Percentiles rank a stretch among this genome's conserved stretches.
Conservation (phyloP, 148 eudicot genomes). For the Hydrangea macrophylla region DNA sequence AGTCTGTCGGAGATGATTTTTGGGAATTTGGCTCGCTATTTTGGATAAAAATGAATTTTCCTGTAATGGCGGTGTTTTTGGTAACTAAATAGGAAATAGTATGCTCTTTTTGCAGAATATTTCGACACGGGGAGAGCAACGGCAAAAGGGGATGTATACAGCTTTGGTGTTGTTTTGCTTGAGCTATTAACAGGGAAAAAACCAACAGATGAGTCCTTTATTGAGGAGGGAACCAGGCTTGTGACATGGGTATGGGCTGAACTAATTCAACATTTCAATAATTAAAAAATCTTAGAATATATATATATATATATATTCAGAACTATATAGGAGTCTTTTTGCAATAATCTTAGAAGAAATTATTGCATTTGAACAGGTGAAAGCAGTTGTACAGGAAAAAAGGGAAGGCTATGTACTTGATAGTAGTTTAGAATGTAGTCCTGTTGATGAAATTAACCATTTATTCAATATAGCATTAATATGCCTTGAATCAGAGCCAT, state of each 20-base stretch:
- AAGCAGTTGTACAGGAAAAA: slow-evolving; percentile 61
- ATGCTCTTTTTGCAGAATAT: slow-evolving; percentile 58
- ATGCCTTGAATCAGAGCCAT: too few relatives aligned
- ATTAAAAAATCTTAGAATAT: too few relatives aligned
- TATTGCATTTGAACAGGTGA: slow-evolving; percentile 54
- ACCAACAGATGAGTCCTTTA: slow-evolving; percentile 78
- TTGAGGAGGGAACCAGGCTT: slow-evolving; percentile 90
- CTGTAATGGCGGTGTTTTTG: background rate
- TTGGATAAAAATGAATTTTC: too few relatives aligned
- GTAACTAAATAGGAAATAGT: background rate
- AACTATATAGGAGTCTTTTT: too few relatives aligned
- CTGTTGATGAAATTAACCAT: slow-evolving; percentile 46
- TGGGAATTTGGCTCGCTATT: too few relatives aligned
- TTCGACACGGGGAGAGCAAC: slow-evolving; percentile 97
- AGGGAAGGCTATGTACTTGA: slow-evolving; percentile 78
- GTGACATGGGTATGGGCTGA: slow-evolving; percentile 71
- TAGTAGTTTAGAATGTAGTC: slow-evolving; percentile 46
- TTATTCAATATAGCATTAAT: slow-evolving; percentile 60
- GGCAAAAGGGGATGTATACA: slow-evolving; percentile 90
- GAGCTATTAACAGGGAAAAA: slow-evolving; percentile 89
- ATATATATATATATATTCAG: too few relatives aligned
- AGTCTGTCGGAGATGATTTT: too few relatives aligned
- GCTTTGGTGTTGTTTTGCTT: slow-evolving; percentile 84
- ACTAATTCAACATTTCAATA: background rate
- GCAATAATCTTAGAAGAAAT: too few relatives aligned